Conservation (phyloP, 78 protist species). For the Mantamonas sphyraenae region DNA sequence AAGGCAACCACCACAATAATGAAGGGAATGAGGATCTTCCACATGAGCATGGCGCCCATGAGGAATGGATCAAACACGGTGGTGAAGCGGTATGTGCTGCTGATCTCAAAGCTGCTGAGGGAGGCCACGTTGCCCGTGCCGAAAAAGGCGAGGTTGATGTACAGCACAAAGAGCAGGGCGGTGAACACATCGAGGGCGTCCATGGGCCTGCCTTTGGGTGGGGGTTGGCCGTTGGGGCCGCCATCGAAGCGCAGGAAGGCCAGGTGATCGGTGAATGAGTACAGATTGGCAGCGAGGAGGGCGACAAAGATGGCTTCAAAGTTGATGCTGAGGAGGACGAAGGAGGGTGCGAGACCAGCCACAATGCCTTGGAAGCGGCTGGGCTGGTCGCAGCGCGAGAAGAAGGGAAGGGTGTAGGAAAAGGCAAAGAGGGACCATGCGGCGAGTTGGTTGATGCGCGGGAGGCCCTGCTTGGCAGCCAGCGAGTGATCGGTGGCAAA, state of each 20-base stretch:
- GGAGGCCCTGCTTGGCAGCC: background rate
- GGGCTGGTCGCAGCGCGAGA: background rate
- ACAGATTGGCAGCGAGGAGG: conserved; percentile 24
- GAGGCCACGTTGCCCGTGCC: conserved; percentile 88
- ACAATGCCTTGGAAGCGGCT: background rate
- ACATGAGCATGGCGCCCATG: conserved; percentile 60
- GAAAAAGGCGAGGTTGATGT: conserved; percentile 65
- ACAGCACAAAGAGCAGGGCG: conserved; percentile 50
- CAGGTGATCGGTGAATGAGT: conserved; percentile 22
- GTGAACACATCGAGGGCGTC: conserved; percentile 52
- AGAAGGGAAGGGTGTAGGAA: background rate
- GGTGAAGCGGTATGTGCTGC: conserved; percentile 49
- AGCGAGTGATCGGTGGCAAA: background rate
- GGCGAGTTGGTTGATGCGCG: background rate
- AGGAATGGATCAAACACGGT: conserved; percentile 62
- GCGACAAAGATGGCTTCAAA: conserved; percentile 28
- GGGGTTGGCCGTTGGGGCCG: no score
- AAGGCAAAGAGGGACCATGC: background rate
- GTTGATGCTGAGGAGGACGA: conserved; percentile 16
- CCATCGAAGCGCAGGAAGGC: no score
- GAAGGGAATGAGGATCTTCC: conserved; percentile 40
- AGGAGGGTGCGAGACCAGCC: conserved; percentile 9
- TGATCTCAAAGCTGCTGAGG: conserved; percentile 57
- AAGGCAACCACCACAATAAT: background rate
- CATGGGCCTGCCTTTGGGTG: no score